Evolutionary conservation across 2,329 filamentous ascomycete genomes (phyloP), one percentile per base, ranked within the genome.

Genomic region (Xylariaceae sp.): DNA sequence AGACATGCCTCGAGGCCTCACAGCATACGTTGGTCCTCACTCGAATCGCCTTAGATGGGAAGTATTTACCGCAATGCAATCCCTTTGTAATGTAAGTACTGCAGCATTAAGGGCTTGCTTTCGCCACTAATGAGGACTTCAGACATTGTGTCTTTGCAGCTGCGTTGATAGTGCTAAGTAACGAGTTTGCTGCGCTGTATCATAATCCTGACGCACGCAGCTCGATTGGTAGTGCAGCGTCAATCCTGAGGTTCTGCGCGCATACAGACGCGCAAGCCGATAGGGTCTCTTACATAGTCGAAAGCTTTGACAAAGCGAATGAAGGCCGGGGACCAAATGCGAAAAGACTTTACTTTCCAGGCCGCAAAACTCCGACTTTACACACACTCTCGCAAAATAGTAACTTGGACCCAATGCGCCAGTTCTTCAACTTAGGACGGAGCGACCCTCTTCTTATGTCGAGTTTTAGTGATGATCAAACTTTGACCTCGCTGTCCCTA

Each of bases 101-200:
- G 6, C 43, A 28, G 4, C 7, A 28, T 28, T 16, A 31, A 16
- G 7, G 39, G 48, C 28, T 10, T n/a, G 42, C 28, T 22, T 12
- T 6, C 45, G 19, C 36, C 10, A 38, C 38, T 22, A 14, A 50
- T 61, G 39, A 61, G 56, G 34, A 55, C 48, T n/a, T 13, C 16
- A 84, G 81, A 58, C 77, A 83, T 59, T 81, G 79, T 48, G 70
- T 84, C 38, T 83, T 83, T 54, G 72, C 80, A 5, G 77, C 81
- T 1, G 71, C 75, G 0, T 69, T 84, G 2, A 71, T 83, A 31
- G 70, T 83, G 3, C 65, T 82, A 42, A 80, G 78, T 58, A 84
- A 83, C 60, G 78, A 82, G 53, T 82, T 83, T 59, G 75, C 74
- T 3, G 70, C 66, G 1, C 66, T 83, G 16, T 79, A 77, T 59